phyloP scores from a whole-genome alignment of 106 monocot genomes.

The Alisma plantagoaquatica region DNA sequence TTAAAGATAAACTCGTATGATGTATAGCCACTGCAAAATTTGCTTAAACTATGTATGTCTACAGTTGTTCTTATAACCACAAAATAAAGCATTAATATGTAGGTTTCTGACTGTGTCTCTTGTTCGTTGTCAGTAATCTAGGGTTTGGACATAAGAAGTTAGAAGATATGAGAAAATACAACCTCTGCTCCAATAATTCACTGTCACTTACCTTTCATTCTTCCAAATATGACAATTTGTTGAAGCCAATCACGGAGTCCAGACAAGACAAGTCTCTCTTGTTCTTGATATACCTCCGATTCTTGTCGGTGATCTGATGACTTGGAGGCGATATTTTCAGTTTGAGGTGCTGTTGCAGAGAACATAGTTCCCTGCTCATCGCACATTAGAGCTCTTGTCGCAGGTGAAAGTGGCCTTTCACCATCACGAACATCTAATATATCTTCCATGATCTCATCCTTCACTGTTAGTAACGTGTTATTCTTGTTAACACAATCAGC shows the following conservation, averaged over 20 bases:
- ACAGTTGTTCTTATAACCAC: no score
- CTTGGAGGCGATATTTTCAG: constrained; percentile 5
- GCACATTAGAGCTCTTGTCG: constrained; percentile 83
- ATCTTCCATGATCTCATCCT: constrained; percentile 32
- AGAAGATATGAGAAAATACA: background rate
- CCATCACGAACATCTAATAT: constrained; percentile 25
- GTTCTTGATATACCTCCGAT: constrained; percentile 61
- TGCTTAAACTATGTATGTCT: no score
- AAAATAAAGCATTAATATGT: no score
- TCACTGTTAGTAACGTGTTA: background rate
- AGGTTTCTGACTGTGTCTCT: no score
- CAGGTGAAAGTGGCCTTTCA: constrained; percentile 71
- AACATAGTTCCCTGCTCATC: constrained; percentile 75
- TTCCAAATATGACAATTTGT: constrained; percentile 52
- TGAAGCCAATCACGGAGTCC: constrained; percentile 67
- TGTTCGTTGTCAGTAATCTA: no score
- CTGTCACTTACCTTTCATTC: constrained; percentile 50
- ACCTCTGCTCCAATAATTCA: background rate
- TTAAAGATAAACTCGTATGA: no score
- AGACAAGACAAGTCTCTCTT: constrained; percentile 62
- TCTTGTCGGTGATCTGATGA: constrained; percentile 16
- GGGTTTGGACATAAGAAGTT: no score
- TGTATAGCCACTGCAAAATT: no score
- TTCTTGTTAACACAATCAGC: background rate
- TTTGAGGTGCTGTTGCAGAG: constrained; percentile 24